These are phyloP conservation scores for Gracilaria caudata DNA, from an alignment of 23 red algal species.

Conservation along the genomic window DNA sequence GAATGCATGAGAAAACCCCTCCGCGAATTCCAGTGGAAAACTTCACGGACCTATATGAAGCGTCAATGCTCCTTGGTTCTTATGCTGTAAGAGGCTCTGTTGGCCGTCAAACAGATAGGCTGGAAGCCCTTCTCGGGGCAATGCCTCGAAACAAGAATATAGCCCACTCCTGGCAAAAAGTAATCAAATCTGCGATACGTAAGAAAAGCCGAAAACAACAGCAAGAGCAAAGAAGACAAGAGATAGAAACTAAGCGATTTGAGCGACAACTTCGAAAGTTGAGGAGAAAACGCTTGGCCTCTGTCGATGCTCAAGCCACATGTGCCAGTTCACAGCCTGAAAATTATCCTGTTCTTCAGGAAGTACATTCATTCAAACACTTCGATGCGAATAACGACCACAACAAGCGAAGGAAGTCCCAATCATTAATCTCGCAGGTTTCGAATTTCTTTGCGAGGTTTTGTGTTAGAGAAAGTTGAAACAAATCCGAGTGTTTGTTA, in stretches of 20 bases:
- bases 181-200: conserved; percentile 35
- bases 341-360: background rate
- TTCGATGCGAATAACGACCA: background rate
- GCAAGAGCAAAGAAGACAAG: background rate
- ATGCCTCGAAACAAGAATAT: conserved; percentile 37
- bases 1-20: conserved; percentile 15
- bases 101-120: conserved; percentile 4
- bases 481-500: background rate
- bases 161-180: conserved; percentile 57
- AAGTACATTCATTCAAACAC: background rate
- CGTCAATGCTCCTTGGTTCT: conserved; percentile 50
- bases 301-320: background rate
- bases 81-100: conserved; percentile 19
- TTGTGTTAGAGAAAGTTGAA: background rate
- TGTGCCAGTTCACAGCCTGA: background rate
- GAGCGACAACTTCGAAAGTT: conserved; percentile 27
- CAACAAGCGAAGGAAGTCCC: background rate
- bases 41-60: conserved; percentile 11
- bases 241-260: conserved; percentile 43
- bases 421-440: background rate
- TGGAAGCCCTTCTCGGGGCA: conserved; percentile 29
- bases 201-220: conserved; percentile 44
- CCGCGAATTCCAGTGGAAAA: conserved; percentile 44
- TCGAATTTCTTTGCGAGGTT: background rate
- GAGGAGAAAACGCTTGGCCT: conserved; percentile 2